These are phyloP conservation scores for Volutella citrinella DNA, from an alignment of 2,329 filamentous ascomycete species.

Conservation along the genomic window DNA sequence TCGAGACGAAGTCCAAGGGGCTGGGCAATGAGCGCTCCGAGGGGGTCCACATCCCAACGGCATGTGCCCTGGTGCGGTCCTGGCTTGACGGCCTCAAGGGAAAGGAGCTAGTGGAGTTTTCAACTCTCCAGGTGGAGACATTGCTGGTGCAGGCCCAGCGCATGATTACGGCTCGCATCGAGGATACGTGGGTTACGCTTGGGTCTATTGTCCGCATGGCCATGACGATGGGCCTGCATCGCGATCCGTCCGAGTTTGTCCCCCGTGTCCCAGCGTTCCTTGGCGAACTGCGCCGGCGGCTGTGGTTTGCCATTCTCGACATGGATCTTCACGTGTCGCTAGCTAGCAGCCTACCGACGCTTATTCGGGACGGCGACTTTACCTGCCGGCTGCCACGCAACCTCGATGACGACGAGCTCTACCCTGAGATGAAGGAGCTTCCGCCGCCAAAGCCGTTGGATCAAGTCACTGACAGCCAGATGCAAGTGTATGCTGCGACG, in stretches of 20 bases:
- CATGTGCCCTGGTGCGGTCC: slow-evolving; percentile 50
- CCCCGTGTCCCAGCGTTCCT: slow-evolving; percentile 47
- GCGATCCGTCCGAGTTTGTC: slow-evolving; percentile 53
- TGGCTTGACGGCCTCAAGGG: slow-evolving; percentile 53
- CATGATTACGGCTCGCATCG: slow-evolving; percentile 49
- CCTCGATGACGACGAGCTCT: slow-evolving; percentile 50
- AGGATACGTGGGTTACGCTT: slow-evolving; percentile 54
- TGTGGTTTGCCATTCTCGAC: slow-evolving; percentile 57
- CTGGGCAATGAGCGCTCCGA: slow-evolving; percentile 49
- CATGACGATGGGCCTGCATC: slow-evolving; percentile 58
- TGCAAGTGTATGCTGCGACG: slow-evolving; percentile 52
- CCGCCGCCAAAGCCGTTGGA: slow-evolving; percentile 50
- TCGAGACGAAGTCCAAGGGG: slow-evolving; percentile 48
- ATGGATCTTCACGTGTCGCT: slow-evolving; percentile 55
- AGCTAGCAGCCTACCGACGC: slow-evolving; percentile 48
- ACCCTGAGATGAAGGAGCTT: slow-evolving; percentile 45
- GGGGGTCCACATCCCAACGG: slow-evolving; percentile 55
- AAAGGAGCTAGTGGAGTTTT: slow-evolving; percentile 51
- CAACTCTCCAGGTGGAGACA: slow-evolving; percentile 52
- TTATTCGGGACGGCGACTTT: slow-evolving; percentile 51
- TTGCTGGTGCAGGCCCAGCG: slow-evolving; percentile 51
- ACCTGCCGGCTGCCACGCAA: slow-evolving; percentile 52
- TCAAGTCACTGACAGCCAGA: slow-evolving; percentile 49
- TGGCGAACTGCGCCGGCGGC: slow-evolving; percentile 50
- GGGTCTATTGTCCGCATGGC: slow-evolving; percentile 54